phyloP scores from a whole-genome alignment of 345 rosid genomes.

The Bruguiera gymnorhiza region DNA sequence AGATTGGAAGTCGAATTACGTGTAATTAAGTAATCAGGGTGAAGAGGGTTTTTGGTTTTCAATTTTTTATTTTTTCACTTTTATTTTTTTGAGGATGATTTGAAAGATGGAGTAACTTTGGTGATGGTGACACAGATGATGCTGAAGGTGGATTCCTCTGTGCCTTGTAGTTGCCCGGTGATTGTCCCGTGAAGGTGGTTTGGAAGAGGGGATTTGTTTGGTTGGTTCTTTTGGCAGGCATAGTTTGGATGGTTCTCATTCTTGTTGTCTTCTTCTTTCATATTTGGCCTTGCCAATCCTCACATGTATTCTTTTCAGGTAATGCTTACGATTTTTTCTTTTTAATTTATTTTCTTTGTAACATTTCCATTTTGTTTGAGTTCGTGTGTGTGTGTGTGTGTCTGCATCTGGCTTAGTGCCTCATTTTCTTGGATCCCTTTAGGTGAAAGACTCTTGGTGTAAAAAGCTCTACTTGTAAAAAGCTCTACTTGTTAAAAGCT shows the following conservation, averaged over 20 bases:
- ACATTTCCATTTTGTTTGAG: background rate
- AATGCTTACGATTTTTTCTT: background rate
- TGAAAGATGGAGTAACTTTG: too few relatives aligned
- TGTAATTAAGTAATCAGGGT: too few relatives aligned
- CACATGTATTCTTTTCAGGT: conserved; percentile 78
- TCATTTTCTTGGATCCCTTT: background rate
- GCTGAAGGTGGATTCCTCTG: conserved; percentile 46
- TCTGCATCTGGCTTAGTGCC: background rate
- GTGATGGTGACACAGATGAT: conserved; percentile 36
- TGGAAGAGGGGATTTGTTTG: conserved; percentile 79
- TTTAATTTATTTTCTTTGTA: background rate
- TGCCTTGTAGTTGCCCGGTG: conserved; percentile 45
- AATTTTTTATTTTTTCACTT: too few relatives aligned
- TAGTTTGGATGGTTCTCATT: conserved; percentile 81
- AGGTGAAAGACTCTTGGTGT: background rate
- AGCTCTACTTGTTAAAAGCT: too few relatives aligned
- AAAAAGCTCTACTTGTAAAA: too few relatives aligned
- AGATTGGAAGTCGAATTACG: too few relatives aligned
- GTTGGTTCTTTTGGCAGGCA: conserved; percentile 76
- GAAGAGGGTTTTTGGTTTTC: too few relatives aligned
- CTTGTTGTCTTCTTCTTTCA: conserved; percentile 64
- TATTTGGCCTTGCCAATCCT: conserved; percentile 85
- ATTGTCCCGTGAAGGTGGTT: conserved; percentile 44
- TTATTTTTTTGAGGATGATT: too few relatives aligned
- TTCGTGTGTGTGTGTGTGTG: background rate